phyloP scores from a whole-genome alignment of 768 basidiomycete genomes.

The Russula brevipes region DNA sequence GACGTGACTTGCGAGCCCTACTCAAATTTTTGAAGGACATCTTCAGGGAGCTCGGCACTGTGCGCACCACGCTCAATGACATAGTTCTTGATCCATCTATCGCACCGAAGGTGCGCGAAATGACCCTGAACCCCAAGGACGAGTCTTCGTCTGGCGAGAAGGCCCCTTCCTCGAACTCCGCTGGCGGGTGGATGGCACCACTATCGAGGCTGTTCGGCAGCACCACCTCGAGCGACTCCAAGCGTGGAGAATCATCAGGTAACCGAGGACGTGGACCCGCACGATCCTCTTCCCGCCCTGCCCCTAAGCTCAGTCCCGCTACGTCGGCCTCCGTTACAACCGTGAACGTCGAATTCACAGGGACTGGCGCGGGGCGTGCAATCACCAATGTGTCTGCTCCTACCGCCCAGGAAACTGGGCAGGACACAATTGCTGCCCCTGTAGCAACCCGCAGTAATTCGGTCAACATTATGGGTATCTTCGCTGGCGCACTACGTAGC shows the following conservation, averaged over 20 bases:
- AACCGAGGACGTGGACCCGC: conserved; percentile 26
- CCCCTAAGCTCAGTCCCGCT: conserved; percentile 79
- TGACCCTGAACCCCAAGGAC: conserved; percentile 56
- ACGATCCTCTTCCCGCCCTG: conserved; percentile 42
- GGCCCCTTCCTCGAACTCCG: conserved; percentile 30
- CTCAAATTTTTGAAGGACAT: conserved; percentile 83
- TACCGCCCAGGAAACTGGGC: conserved; percentile 10
- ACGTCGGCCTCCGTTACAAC: conserved; percentile 85
- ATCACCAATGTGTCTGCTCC: conserved; percentile 41
- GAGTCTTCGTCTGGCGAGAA: conserved; percentile 37
- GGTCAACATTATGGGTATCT: conserved; percentile 72
- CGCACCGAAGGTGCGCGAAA: conserved; percentile 66
- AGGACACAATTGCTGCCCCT: conserved; percentile 33
- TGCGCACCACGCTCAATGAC: conserved; percentile 82
- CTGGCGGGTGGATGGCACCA: conserved; percentile 76
- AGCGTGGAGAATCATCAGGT: conserved; percentile 25
- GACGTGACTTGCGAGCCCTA: conserved; percentile 75
- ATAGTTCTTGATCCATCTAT: conserved; percentile 81
- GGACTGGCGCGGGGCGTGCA: conserved; percentile 56
- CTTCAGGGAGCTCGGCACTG: conserved; percentile 74
- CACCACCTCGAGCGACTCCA: conserved; percentile 32
- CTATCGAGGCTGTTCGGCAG: conserved; percentile 71
- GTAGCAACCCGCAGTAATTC: conserved; percentile 21
- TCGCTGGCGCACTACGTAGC: conserved; percentile 75
- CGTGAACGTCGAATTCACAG: conserved; percentile 94